Evolutionary conservation across 805 yeast genomes (phyloP).

Genomic region (Candida maesae): DNA sequence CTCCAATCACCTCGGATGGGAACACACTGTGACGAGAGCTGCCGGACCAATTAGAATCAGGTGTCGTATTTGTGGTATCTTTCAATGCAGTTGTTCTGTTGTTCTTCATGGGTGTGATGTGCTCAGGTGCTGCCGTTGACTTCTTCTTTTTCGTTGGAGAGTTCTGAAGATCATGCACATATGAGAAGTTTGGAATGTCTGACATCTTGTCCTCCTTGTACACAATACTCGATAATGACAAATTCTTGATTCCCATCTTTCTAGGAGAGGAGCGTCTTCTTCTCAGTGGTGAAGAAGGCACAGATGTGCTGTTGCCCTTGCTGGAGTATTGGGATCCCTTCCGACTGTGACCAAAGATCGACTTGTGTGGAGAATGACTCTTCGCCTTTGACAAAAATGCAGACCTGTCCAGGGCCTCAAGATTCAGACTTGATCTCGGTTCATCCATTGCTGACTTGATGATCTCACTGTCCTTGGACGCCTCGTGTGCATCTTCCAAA

Average conservation of each 20-base stretch:
- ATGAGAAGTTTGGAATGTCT: slow-evolving; percentile 19
- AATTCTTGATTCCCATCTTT: slow-evolving; percentile 20
- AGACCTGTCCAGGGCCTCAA: slow-evolving; percentile 6
- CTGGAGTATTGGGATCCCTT: slow-evolving; percentile 18
- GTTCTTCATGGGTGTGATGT: slow-evolving; percentile 13
- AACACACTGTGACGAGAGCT: slow-evolving; percentile 35
- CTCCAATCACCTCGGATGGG: slow-evolving; percentile 59
- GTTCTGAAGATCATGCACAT: slow-evolving; percentile 26
- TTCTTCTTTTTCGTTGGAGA: slow-evolving; percentile 17
- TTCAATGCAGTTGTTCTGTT: slow-evolving; percentile 11
- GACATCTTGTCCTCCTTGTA: slow-evolving; percentile 18
- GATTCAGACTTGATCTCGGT: slow-evolving; percentile 18
- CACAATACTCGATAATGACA: slow-evolving; percentile 26
- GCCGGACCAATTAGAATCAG: slow-evolving; percentile 37
- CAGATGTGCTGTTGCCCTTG: slow-evolving; percentile 14
- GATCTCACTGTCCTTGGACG: slow-evolving; percentile 5
- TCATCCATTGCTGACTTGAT: slow-evolving; percentile 19
- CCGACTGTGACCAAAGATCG: slow-evolving; percentile 22
- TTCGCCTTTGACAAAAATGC: slow-evolving; percentile 8
- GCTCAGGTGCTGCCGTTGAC: slow-evolving; percentile 4
- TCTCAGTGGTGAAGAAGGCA: slow-evolving; percentile 23
- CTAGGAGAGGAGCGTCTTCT: slow-evolving; percentile 12
- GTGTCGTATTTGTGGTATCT: slow-evolving; percentile 29
- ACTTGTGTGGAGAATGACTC: slow-evolving; percentile 26
- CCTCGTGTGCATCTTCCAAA: slow-evolving; percentile 16